Base-by-base conservation (phyloP, 306 rosid species). In the Malus sylvestris region DNA sequence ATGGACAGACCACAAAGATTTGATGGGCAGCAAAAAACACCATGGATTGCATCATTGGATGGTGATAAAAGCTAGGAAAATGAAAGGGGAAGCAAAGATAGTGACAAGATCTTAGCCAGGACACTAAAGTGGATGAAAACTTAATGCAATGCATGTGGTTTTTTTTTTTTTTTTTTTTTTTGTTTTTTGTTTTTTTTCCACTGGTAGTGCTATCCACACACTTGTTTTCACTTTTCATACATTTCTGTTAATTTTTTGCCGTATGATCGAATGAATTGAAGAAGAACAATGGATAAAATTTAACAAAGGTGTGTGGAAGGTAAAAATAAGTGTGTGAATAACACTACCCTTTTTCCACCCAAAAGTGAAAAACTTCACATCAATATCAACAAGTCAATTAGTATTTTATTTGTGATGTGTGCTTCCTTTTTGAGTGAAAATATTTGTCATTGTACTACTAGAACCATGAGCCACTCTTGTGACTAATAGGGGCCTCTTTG, bases 321-420 rank as follows among this genome's bases (percentile, higher is more conserved):
- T 38, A 38, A 38, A 38, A 38, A 38, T 35, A 35, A 33, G 0
- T 7, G 38, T 5, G 9, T 38, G 9, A 38, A 38, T 38, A 38
- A 0, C 2, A 38, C 2, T 7, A 38, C 10, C 0, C 19, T 63
- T 61, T 78, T 62, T 83, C 66, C 67, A 68, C 29, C 63, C 25
- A 40, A 49, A n/a, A 4, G 88, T 85, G 82, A 92, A 88, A 88
- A 79, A 70, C 85, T 83, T 90, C 91, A 79, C 89, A 76, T 91
- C 91, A 89, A 57, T 38, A 20, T 80, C 74, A 79, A 25, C 68
- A 67, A 82, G 81, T 79, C 68, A 69, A 76, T 76, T 76, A 74
- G 6, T 32, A 75, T 84, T 66, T 40, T 46, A 30, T 79, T 32
- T 22, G 18, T 10, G 10, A 22, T 8, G 38, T 30, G 12, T 49